Conservation (phyloP, 495 filamentous ascomycete species). For the Hypomontagnella submonticulosa region DNA sequence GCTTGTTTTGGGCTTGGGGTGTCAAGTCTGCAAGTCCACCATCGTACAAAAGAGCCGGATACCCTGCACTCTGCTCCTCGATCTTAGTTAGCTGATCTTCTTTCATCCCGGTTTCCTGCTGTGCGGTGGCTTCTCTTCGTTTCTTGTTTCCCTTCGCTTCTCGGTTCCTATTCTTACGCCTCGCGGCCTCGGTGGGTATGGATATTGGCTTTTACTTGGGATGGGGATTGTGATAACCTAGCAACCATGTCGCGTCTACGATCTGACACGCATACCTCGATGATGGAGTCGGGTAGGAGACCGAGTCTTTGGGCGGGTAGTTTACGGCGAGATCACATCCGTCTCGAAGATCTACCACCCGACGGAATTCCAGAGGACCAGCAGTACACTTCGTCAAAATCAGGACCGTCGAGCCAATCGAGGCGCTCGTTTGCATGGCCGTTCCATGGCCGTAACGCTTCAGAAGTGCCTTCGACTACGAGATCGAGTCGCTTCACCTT, state of each 20-base stretch:
- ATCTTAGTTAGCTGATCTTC: conserved; percentile 36
- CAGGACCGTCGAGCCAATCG: conserved; percentile 34
- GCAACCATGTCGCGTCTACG: conserved; percentile 37
- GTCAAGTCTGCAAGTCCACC: conserved; percentile 17
- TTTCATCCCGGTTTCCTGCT: conserved; percentile 39
- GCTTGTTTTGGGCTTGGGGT: conserved; percentile 1
- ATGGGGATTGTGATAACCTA: conserved; percentile 29
- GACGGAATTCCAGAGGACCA: conserved; percentile 27
- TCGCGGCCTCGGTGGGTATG: conserved; percentile 23
- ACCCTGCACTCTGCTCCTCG: conserved; percentile 32
- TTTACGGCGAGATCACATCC: conserved; percentile 41
- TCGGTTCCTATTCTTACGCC: conserved; percentile 16
- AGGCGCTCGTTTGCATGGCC: conserved; percentile 47
- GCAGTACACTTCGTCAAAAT: conserved; percentile 33
- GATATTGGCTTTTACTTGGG: conserved; percentile 27
- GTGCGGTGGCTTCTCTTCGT: conserved; percentile 40
- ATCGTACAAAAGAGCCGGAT: conserved; percentile 39
- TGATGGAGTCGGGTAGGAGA: conserved; percentile 32
- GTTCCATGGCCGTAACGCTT: conserved; percentile 42
- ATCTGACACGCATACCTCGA: conserved; percentile 39
- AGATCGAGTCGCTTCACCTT: conserved; percentile 46
- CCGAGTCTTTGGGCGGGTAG: conserved; percentile 42
- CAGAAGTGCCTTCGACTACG: conserved; percentile 42
- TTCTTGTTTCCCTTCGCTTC: conserved; percentile 37
- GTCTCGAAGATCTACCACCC: conserved; percentile 33